Evolutionary conservation across 306 rosid genomes (phyloP).

Genomic region (Cercis canadensis): DNA sequence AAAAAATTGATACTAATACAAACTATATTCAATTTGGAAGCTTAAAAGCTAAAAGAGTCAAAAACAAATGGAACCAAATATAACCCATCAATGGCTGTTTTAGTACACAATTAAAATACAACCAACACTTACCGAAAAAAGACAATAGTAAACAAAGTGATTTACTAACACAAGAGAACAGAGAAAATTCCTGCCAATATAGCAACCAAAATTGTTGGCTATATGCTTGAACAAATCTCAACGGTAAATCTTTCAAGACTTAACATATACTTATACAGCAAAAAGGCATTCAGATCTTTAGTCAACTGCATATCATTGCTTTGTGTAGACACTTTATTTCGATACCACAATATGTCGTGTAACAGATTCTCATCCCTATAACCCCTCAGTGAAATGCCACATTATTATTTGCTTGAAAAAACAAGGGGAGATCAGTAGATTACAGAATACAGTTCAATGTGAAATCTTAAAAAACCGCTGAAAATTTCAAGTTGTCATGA

Average conservation of each 20-base stretch:
- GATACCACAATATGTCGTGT: background rate
- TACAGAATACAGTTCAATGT: constrained; percentile 6
- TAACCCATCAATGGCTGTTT: no score
- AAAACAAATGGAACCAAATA: no score
- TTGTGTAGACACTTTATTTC: background rate
- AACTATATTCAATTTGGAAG: no score
- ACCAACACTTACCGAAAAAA: no score
- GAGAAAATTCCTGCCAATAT: no score
- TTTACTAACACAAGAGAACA: no score
- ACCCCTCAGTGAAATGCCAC: constrained; percentile 2
- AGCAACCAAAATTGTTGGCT: no score
- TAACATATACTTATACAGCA: no score
- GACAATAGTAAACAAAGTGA: no score
- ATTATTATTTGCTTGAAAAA: background rate
- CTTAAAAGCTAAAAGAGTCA: no score
- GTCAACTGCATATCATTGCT: background rate
- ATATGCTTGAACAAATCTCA: background rate
- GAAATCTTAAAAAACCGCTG: background rate
- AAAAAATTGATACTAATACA: no score
- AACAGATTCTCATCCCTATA: background rate
- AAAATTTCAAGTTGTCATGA: constrained; percentile 8
- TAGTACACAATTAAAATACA: no score
- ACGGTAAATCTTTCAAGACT: background rate
- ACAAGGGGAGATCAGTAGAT: background rate
- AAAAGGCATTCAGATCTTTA: background rate